Evolutionary conservation across 805 yeast genomes (phyloP).

Genomic region (Groenewaldozyma salmanticensis): DNA sequence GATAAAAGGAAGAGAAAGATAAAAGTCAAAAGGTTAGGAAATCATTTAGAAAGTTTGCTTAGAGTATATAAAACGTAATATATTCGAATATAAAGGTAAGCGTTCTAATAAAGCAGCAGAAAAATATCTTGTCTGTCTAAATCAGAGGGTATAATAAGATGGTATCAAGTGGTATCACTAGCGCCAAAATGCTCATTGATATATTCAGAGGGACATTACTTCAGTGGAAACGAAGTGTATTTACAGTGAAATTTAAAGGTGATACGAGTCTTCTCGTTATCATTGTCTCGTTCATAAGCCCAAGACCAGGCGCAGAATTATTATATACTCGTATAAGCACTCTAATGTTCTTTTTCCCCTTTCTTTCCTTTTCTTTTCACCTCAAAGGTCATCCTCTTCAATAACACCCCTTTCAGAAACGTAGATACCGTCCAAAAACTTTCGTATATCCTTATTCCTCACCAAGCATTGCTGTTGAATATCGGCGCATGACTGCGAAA

Average conservation of each 20-base stretch:
- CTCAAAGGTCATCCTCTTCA: conserved; percentile 44
- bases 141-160: not conserved
- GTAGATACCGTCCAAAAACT: conserved; percentile 99
- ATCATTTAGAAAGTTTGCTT: no score
- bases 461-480: conserved; percentile 97
- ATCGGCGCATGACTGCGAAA: conserved; percentile 97
- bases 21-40: no score
- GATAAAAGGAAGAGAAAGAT: not conserved
- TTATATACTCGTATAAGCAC: not conserved
- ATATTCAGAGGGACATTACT: no score
- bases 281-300: not conserved
- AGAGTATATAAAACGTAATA: no score
- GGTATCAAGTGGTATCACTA: not conserved
- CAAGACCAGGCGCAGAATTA: not conserved
- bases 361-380: not conserved
- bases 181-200: not conserved
- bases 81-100: no score
- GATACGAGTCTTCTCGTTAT: not conserved
- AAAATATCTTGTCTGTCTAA: not conserved
- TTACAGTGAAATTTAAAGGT: not conserved
- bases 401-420: conserved; percentile 92
- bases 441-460: conserved; percentile 99
- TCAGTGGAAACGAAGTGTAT: no score
- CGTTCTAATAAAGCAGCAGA: not conserved
- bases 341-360: not conserved